Conservation (phyloP, 2,329 filamentous ascomycete species). For the Neofusicoccum cordaticola region DNA sequence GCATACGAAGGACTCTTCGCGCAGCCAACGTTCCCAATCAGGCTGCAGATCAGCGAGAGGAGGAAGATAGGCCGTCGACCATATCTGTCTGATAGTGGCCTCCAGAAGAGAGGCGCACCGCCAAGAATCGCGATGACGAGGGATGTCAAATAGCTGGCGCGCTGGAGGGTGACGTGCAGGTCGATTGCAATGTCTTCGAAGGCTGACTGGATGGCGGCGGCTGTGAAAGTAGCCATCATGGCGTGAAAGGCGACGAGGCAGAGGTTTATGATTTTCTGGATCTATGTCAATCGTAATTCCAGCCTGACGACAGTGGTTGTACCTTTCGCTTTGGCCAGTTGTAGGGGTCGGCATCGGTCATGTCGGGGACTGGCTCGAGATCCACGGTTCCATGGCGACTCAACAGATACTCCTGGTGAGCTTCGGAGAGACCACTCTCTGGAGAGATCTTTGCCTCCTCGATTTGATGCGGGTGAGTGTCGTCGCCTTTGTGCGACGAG, state of each 20-base stretch:
- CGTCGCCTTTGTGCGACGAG: neutral
- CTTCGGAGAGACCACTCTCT: neutral
- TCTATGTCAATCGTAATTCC: neutral
- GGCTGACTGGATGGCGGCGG: constrained; percentile 54
- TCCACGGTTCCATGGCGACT: constrained; percentile 53
- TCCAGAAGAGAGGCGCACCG: constrained; percentile 55
- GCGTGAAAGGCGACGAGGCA: constrained; percentile 56
- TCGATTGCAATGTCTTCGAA: constrained; percentile 55
- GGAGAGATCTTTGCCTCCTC: constrained; percentile 3
- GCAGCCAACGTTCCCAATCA: constrained; percentile 54
- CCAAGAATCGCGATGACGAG: constrained; percentile 55
- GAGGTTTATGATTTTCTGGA: constrained; percentile 52
- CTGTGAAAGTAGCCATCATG: constrained; percentile 57
- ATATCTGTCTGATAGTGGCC: constrained; percentile 53
- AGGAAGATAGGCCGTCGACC: constrained; percentile 56
- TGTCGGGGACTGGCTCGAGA: constrained; percentile 52
- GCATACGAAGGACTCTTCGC: constrained; percentile 49
- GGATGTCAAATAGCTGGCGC: constrained; percentile 53
- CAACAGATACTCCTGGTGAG: constrained; percentile 45
- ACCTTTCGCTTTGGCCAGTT: constrained; percentile 56
- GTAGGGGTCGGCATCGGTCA: constrained; percentile 52
- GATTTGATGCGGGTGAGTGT: neutral
- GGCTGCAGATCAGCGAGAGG: constrained; percentile 47
- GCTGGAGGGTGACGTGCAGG: constrained; percentile 48
- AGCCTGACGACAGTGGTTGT: neutral